Conservation (phyloP, 2,329 filamentous ascomycete species). For the Phaeosphaeriaceae sp. region DNA sequence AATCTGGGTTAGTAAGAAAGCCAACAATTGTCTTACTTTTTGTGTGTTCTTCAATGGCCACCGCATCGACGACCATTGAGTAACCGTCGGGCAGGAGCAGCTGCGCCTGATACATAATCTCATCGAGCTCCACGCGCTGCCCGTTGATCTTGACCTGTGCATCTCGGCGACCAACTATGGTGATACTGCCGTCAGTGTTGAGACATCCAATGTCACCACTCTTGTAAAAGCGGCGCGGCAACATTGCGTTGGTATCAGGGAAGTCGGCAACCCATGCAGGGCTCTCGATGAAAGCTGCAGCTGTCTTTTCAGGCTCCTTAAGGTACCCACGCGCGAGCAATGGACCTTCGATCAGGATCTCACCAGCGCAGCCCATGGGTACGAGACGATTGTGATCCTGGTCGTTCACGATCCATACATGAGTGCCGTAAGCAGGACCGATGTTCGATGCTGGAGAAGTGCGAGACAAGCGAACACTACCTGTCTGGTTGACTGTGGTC, state of each 20-base stretch:
- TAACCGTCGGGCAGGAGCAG: constrained; percentile 16
- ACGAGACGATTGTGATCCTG: constrained; percentile 13
- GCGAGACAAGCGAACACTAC: constrained; percentile 27
- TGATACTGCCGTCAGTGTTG: constrained; percentile 15
- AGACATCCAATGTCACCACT: constrained; percentile 4
- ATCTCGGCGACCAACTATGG: constrained; percentile 24
- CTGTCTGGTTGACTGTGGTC: constrained; percentile 39
- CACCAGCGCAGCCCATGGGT: constrained; percentile 36
- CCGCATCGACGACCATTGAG: constrained; percentile 12
- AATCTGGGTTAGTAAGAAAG: constrained; percentile 17
- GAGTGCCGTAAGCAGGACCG: constrained; percentile 50
- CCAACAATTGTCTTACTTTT: constrained; percentile 20
- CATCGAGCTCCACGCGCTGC: constrained; percentile 51
- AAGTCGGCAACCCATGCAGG: constrained; percentile 13
- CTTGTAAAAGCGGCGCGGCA: constrained; percentile 7
- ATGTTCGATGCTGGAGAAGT: constrained; percentile 42
- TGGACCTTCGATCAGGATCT: constrained; percentile 66
- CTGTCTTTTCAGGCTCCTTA: constrained; percentile 31
- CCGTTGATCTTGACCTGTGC: constrained; percentile 45
- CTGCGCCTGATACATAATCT: constrained; percentile 30
- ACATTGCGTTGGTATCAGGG: constrained; percentile 9
- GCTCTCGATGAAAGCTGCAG: constrained; percentile 38
- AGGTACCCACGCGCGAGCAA: constrained; percentile 43
- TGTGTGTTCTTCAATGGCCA: constrained; percentile 20
- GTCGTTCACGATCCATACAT: constrained; percentile 51